These are phyloP conservation scores for Candida sp. DNA, from an alignment of 1,139 yeast species.

Conservation along the genomic window DNA sequence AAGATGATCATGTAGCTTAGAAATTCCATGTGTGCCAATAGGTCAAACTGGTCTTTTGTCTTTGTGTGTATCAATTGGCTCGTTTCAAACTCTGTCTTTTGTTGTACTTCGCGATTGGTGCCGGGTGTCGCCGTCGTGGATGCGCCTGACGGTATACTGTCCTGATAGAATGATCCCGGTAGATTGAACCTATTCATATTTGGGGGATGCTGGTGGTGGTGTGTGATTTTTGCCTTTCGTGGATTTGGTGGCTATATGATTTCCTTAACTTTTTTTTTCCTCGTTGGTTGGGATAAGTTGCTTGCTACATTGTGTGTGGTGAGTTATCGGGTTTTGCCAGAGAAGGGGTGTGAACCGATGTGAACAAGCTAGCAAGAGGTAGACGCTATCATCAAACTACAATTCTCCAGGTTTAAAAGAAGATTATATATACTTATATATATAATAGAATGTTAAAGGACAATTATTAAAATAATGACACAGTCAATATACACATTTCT, in stretches of 20 bases:
- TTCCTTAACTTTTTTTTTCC: not conserved
- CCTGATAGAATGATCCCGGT: slow-evolving; percentile 23
- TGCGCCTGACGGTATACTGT: not conserved
- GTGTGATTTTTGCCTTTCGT: slow-evolving; percentile 6
- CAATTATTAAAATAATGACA: slow-evolving; percentile 1
- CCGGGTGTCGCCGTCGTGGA: not conserved
- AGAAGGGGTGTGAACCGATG: too few relatives aligned
- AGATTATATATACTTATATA: slow-evolving; percentile 4
- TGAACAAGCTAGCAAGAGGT: too few relatives aligned
- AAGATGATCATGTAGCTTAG: slow-evolving; percentile 34
- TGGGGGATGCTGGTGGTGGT: too few relatives aligned
- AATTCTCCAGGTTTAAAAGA: not conserved
- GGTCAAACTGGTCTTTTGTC: slow-evolving; percentile 31
- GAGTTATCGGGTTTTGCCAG: too few relatives aligned
- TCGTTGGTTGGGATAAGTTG: too few relatives aligned
- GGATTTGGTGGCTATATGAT: not conserved
- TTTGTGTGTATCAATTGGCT: slow-evolving; percentile 23
- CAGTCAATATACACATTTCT: slow-evolving; percentile 3
- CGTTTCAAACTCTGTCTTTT: slow-evolving; percentile 17
- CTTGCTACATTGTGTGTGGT: too few relatives aligned
- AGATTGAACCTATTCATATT: slow-evolving; percentile 7
- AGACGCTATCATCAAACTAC: too few relatives aligned
- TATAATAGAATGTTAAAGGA: not conserved
- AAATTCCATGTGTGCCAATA: slow-evolving; percentile 33
- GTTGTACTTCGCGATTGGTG: slow-evolving; percentile 11